Evolutionary conservation across 1,284 basidiomycete species (phyloP).

Genomic region (Apiotrichum porosum): DNA sequence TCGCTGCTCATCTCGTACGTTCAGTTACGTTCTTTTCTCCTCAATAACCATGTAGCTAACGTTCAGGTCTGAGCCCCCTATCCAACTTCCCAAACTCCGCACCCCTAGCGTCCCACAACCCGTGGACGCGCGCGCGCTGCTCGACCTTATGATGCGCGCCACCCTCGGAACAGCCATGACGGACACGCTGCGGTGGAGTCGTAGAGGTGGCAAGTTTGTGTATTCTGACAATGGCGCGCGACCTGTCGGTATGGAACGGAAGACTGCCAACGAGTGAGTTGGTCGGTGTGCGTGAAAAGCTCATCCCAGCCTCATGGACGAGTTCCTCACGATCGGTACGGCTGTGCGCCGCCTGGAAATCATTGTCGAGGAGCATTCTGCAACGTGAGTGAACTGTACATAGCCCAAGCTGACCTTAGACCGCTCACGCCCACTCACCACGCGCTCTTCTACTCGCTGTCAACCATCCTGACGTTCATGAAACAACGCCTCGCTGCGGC

Average conservation of each 20-base stretch:
- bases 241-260: constrained; percentile 17
- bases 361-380: constrained; percentile 30
- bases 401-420: constrained; percentile 12
- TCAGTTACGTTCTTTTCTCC: neutral
- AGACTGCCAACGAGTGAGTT: constrained; percentile 8
- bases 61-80: constrained; percentile 19
- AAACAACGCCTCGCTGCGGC: constrained; percentile 25
- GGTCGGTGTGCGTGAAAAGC: too few species aligned
- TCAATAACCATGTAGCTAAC: neutral
- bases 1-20: constrained; percentile 26
- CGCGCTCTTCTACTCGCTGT: constrained; percentile 36
- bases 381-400: constrained; percentile 18
- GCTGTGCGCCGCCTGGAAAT: constrained; percentile 36
- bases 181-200: constrained; percentile 27
- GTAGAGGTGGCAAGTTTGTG: constrained; percentile 18
- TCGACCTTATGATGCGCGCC: constrained; percentile 30
- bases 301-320: constrained; percentile 6
- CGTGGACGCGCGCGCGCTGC: constrained; percentile 13
- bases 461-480: constrained; percentile 35
- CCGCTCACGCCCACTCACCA: constrained; percentile 43
- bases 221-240: constrained; percentile 21
- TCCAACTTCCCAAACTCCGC: constrained; percentile 17
- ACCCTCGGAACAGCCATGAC: constrained; percentile 34
- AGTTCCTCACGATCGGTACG: constrained; percentile 27
- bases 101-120: constrained; percentile 7